These are phyloP conservation scores for Singerocomus rubriflavus DNA, from an alignment of 1,284 basidiomycete genomes.

Conservation along the genomic window DNA sequence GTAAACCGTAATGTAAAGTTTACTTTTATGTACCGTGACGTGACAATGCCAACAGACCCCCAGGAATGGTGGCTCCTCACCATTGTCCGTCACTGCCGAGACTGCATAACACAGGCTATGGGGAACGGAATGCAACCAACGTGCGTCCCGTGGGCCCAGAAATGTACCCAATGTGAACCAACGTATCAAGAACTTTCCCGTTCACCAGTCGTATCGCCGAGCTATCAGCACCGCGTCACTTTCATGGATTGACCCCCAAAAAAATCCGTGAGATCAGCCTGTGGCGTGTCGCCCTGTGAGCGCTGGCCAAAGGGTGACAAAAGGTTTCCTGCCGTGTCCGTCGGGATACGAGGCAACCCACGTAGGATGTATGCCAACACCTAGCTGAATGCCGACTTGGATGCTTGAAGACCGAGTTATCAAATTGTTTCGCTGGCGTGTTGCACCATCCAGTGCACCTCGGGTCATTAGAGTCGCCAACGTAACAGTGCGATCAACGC, in stretches of 20 bases:
- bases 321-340: background rate
- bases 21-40: slow-evolving; percentile 20
- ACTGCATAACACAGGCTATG: slow-evolving; percentile 3
- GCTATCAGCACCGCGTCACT: slow-evolving; percentile 15
- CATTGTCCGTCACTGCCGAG: too few relatives aligned
- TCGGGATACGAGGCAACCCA: background rate
- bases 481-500: slow-evolving; percentile 14
- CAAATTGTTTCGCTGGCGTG: background rate
- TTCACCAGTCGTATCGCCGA: slow-evolving; percentile 22
- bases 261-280: slow-evolving; percentile 20
- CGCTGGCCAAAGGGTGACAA: background rate
- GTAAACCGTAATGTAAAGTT: slow-evolving; percentile 27
- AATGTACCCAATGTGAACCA: background rate
- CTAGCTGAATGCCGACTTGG: background rate
- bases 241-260: slow-evolving; percentile 19
- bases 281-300: slow-evolving; percentile 3
- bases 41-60: slow-evolving; percentile 9
- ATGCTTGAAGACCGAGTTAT: background rate
- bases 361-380: background rate
- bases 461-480: slow-evolving; percentile 7
- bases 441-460: slow-evolving; percentile 7
- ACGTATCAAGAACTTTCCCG: slow-evolving; percentile 2
- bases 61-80: too few relatives aligned
- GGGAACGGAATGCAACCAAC: slow-evolving; percentile 4
- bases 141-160: slow-evolving; percentile 7